A percentile compares a stretch with the other conserved stretches of the same genome.
These are phyloP conservation scores for Edaphochlamys debaryana DNA, from an alignment of 139 green algal genomes.

Conservation along the genomic window DNA sequence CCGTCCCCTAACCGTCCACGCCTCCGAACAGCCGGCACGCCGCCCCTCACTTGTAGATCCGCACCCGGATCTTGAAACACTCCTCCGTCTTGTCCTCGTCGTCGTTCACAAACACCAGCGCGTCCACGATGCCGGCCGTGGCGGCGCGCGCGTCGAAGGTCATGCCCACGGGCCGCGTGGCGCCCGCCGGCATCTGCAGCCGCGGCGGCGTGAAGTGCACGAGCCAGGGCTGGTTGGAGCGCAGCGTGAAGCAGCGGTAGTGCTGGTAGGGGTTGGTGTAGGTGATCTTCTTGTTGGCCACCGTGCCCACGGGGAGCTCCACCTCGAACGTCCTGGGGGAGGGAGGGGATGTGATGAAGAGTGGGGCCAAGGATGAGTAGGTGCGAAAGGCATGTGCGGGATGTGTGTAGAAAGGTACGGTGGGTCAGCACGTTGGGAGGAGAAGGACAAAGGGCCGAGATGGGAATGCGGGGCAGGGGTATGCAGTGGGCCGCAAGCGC, in stretches of 20 bases:
- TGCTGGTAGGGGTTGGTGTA: slow-evolving; percentile 72
- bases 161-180: slow-evolving; percentile 60
- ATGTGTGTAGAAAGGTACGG: no score
- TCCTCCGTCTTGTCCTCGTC: slow-evolving; percentile 75
- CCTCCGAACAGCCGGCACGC: no score
- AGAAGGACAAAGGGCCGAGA: no score
- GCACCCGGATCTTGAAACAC: slow-evolving; percentile 64
- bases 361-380: not conserved
- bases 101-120: slow-evolving; percentile 73
- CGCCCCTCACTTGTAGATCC: slow-evolving; percentile 53
- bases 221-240: slow-evolving; percentile 65
- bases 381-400: not conserved
- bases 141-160: slow-evolving; percentile 60
- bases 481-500: no score
- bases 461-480: no score
- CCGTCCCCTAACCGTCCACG: no score
- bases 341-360: not conserved
- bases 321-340: slow-evolving; percentile 62
- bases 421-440: no score
- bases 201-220: slow-evolving; percentile 64
- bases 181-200: slow-evolving; percentile 60
- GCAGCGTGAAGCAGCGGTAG: slow-evolving; percentile 62
- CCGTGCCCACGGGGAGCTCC: slow-evolving; percentile 56
- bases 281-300: slow-evolving; percentile 75
- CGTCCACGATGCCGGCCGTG: slow-evolving; percentile 55